Evolutionary conservation across 805 yeast species (phyloP).

Genomic region (Ogataea saltuana): DNA sequence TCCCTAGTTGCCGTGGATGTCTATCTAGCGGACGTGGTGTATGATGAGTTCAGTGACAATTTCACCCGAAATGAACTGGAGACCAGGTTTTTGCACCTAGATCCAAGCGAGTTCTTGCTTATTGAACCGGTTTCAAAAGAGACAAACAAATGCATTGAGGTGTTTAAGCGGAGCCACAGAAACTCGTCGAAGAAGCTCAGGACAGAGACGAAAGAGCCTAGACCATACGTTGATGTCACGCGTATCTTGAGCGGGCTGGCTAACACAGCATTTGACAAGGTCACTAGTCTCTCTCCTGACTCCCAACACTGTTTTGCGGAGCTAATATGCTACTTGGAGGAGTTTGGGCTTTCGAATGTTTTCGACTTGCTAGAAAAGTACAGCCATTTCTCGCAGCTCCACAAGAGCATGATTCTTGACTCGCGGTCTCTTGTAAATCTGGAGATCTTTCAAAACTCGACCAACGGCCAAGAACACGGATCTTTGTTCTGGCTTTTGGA

Average conservation of each 20-base stretch:
- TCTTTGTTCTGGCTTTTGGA: constrained; percentile 79
- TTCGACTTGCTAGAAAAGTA: constrained; percentile 55
- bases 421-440: constrained; percentile 67
- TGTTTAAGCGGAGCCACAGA: constrained; percentile 15
- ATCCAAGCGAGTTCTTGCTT: constrained; percentile 72
- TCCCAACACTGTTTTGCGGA: constrained; percentile 39
- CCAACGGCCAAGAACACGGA: constrained; percentile 59
- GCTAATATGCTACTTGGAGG: constrained; percentile 56
- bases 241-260: constrained; percentile 12
- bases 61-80: constrained; percentile 61
- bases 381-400: constrained; percentile 47
- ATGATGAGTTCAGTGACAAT: constrained; percentile 69
- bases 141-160: constrained; percentile 30
- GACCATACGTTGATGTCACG: constrained; percentile 15
- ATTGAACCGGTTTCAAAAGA: constrained; percentile 42
- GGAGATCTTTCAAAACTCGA: constrained; percentile 70
- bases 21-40: constrained; percentile 70
- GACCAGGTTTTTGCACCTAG: constrained; percentile 69
- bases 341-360: constrained; percentile 60
- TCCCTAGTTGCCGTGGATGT: constrained; percentile 68
- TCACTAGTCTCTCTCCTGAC: constrained; percentile 16
- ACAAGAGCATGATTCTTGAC: constrained; percentile 57
- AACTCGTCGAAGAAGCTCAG: constrained; percentile 12
- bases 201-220: constrained; percentile 4
- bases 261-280: constrained; percentile 17